Base-by-base conservation (phyloP, 495 filamentous ascomycete species). In the Xylaria curta region DNA sequence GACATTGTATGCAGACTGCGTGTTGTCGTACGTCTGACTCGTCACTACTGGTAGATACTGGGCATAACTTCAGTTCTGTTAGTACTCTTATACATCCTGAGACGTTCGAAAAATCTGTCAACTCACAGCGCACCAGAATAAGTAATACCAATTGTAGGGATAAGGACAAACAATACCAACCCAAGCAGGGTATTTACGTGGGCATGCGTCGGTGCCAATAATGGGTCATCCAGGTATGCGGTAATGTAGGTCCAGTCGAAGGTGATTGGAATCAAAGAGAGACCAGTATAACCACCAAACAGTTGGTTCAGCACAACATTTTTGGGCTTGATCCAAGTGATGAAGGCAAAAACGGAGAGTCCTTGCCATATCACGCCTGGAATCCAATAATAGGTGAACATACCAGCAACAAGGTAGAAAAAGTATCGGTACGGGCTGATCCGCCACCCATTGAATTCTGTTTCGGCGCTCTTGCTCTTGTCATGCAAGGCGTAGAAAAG, bases 231-330 rank as follows among this genome's bases (percentile, higher is more conserved):
- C 58, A 88, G 83, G 75, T 89, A 91, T 0, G 85, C 87, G 0
- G 87, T 85, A 64, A 91, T 83, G 58, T 89, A 87, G 5, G 87
- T 88, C 89, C 89, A 91, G 81, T 91, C 89, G 69, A 91, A 90
- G 0, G 89, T 90, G 42, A 91, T 85, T 0, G 89, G 89, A 15
- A 91, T 81, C 26, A 91, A 76, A 1, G 88, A 89, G 17, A 91
- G 76, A 0, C 89, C 89, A 5, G 87, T 87, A 72, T 78, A 87
- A 2, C 89, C 88, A 38, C 89, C 89, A 64, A 90, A 90, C 3
- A 90, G 80, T 76, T 90, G 88, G 67, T 90, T 90, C 53, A 90
- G 78, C 17, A 90, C 83, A 3, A 88, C 81, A 66, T 89, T 91
- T 28, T 86, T 80, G 8, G 86, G 86, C 31, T 71, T 78, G 68